Conservation (phyloP, 352 stramenopile species). For the Phytophthora palmivora region DNA sequence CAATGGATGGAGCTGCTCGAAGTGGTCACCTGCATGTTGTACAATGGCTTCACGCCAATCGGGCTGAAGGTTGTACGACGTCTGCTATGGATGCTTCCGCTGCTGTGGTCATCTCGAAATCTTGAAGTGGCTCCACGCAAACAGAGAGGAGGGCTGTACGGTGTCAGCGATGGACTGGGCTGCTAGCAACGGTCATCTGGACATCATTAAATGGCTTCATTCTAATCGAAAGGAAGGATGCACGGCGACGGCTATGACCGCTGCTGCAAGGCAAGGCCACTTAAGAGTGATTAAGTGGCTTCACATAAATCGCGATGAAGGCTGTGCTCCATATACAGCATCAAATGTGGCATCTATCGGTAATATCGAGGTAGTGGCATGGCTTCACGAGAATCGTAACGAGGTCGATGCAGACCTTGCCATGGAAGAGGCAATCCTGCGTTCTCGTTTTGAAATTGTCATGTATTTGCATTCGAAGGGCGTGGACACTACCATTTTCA, state of each 20-base stretch:
- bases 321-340: slow-evolving; percentile 10
- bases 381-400: slow-evolving; percentile 24
- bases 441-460: slow-evolving; percentile 24
- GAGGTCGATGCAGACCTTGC: slow-evolving; percentile 17
- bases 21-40: slow-evolving; percentile 21
- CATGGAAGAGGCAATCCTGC: slow-evolving; percentile 19
- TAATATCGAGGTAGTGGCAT: slow-evolving; percentile 15
- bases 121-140: slow-evolving; percentile 30
- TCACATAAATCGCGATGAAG: slow-evolving; percentile 22
- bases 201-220: slow-evolving; percentile 28
- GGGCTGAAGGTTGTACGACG: slow-evolving; percentile 28
- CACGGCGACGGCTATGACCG: slow-evolving; percentile 20
- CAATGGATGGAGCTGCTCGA: slow-evolving; percentile 25
- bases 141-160: slow-evolving; percentile 29
- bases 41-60: slow-evolving; percentile 25
- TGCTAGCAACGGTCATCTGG: slow-evolving; percentile 22
- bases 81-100: slow-evolving; percentile 32
- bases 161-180: slow-evolving; percentile 27
- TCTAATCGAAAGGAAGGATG: slow-evolving; percentile 22
- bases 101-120: slow-evolving; percentile 24
- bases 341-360: slow-evolving; percentile 14
- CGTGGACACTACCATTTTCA: slow-evolving; percentile 5
- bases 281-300: slow-evolving; percentile 31
- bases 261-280: slow-evolving; percentile 20
- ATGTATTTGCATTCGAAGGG: slow-evolving; percentile 25